Evolutionary conservation across 2,329 filamentous ascomycete species (phyloP), one percentile per base, ranked within the genome.

Genomic region (Colletotrichum noveboracense): DNA sequence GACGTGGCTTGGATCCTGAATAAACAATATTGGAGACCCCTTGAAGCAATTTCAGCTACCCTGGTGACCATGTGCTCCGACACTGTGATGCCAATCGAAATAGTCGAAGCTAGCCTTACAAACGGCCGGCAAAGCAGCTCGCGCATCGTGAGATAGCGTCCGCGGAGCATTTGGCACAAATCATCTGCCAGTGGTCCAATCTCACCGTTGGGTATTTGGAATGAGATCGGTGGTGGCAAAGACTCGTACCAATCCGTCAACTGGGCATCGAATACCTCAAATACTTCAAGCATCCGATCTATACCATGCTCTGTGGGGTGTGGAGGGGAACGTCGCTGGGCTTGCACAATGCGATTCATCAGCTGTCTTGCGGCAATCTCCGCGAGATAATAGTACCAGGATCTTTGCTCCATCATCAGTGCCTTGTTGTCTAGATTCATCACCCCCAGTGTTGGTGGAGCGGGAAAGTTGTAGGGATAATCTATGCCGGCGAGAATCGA

Each of bases 361-460:
- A 77, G 76, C 5, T 68, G 74, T 9, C 70, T 43, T 5, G 76
- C 74, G 6, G 76, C 66, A 14, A 77, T 70, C 43, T 77, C 76
- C 52, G 76, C 76, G 4, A 77, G 43, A 16, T 76, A 77, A 48
- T 77, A 77, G 16, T 77, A 76, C 76, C 76, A 77, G 28, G 38
- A 77, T 26, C 76, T 32, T 21, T 77, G 69, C 7, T 77, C 76
- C 72, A 43, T 62, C 48, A 74, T 43, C n/a, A 74, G 70, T 10
- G 18, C 6, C 28, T 76, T 76, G 58, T 65, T 76, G 21, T 74
- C 74, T 7, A 66, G 36, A 24, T 30, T 77, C 64, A 32, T 43
- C 6, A 56, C 64, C 5, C 64, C 67, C 2, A 72, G 73, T 6
- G 56, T 67, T 13, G 74, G 74, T 2, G 76, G 76, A 3, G 43